phyloP scores from a whole-genome alignment of 805 yeast genomes.

The Maudiozyma saulgeensis region DNA sequence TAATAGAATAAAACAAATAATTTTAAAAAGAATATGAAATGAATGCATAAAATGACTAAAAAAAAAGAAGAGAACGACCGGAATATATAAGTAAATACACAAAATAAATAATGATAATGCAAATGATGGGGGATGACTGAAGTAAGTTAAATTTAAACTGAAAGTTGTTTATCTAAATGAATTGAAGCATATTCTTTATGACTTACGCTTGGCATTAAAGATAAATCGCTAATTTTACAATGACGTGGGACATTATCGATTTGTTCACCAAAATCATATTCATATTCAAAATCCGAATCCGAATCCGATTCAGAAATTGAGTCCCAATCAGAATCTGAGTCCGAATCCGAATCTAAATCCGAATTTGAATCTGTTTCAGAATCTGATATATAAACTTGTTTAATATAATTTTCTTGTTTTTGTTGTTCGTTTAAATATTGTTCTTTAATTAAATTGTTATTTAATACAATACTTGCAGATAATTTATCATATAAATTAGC shows the following conservation, averaged over 20 bases:
- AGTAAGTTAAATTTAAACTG: too few species aligned
- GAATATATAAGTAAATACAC: not conserved
- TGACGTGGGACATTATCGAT: constrained; percentile 2
- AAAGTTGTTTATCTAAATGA: not conserved
- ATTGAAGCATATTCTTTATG: not conserved
- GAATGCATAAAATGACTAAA: too few species aligned
- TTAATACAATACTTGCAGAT: constrained; percentile 15
- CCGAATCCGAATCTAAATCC: constrained; percentile 1
- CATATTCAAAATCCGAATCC: constrained; percentile 1
- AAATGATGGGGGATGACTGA: not conserved
- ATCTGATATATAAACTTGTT: not conserved
- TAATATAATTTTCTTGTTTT: not conserved
- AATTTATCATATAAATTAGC: constrained; percentile 26
- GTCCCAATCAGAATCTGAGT: constrained; percentile 1
- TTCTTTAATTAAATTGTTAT: not conserved
- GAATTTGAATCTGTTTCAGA: not conserved
- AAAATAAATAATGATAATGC: too few species aligned
- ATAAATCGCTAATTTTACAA: not conserved
- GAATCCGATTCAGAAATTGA: constrained; percentile 1
- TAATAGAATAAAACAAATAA: too few species aligned
- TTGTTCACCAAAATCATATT: not conserved
- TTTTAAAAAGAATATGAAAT: too few species aligned
- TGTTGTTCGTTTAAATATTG: not conserved
- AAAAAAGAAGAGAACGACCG: not conserved
- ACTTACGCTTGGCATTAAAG: not conserved